Base-by-base conservation (phyloP, 75 land plant species). In the Ceratopteris richardii region DNA sequence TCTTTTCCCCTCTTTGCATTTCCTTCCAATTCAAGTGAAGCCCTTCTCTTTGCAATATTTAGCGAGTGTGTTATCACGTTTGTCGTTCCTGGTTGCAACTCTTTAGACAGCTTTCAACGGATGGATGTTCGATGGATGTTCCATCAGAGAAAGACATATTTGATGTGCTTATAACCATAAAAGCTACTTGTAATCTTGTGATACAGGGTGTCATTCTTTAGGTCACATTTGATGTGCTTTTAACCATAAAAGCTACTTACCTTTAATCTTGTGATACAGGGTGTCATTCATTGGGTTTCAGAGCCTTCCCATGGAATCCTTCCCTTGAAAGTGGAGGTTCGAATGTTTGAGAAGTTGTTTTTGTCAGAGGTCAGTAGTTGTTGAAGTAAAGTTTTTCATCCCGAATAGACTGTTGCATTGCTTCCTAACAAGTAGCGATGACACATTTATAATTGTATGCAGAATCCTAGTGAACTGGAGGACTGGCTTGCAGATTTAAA, bases 231-330 rank as follows among this genome's bases (percentile, higher is more conserved):
- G n/a, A n/a, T n/a, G n/a, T n/a, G n/a, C n/a, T n/a, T n/a, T n/a
- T n/a, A n/a, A n/a, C n/a, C n/a, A n/a, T n/a, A n/a, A n/a, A n/a
- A n/a, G n/a, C n/a, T n/a, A n/a, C n/a, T n/a, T n/a, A n/a, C n/a
- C n/a, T n/a, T n/a, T n/a, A n/a, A n/a, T n/a, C n/a, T 9, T 33
- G 3, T 33, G 37, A 3, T 33, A 33, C 79, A 86, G 91, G 91
- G 87, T 28, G 99, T 90, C 51, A 83, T 95, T 36, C 99, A 95
- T 61, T 95, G 99, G 99, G 93, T 95, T 67, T 80, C 93, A 44
- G 77, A 82, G 57, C 84, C 97, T 46, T 64, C 84, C 51, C 71
- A 82, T 9, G 97, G 89, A 22, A 77, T 74, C 42, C 72, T 76
- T 10, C 99, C 97, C 23, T 77, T 95, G 6, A 80, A 78, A 57